phyloP scores from a whole-genome alignment of 495 filamentous ascomycete species.

The Tuber melanosporum region DNA sequence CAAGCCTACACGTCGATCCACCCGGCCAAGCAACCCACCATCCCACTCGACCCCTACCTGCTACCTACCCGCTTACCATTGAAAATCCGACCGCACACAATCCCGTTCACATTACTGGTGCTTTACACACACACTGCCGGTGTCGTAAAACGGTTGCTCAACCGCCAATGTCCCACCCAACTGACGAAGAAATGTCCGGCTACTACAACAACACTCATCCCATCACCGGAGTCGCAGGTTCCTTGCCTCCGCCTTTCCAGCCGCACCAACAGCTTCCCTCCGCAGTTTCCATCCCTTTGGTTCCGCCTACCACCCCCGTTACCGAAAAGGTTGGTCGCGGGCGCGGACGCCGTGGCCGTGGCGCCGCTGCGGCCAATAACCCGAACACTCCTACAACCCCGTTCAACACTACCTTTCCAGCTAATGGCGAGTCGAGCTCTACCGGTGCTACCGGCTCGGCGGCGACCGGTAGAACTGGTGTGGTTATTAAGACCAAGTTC shows the following conservation, averaged over 20 bases:
- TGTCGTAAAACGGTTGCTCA: background rate
- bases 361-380: constrained; percentile 29
- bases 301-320: constrained; percentile 25
- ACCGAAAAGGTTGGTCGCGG: constrained; percentile 30
- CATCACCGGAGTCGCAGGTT: background rate
- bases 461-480: constrained; percentile 43
- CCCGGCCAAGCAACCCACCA: background rate
- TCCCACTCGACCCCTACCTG: background rate
- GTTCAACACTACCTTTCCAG: constrained; percentile 1
- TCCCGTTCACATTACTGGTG: background rate
- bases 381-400: constrained; percentile 29
- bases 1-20: background rate
- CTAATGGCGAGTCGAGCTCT: constrained; percentile 21
- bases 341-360: constrained; percentile 29
- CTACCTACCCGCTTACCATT: background rate
- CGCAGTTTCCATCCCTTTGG: constrained; percentile 28
- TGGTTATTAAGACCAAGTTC: constrained; percentile 89
- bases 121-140: background rate
- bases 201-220: background rate
- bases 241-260: constrained; percentile 5
- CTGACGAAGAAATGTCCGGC: background rate
- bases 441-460: constrained; percentile 17
- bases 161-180: background rate
- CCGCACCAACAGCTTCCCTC: constrained; percentile 20
- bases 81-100: background rate